These are phyloP conservation scores for Talaromyces trachyspermus DNA, from an alignment of 495 filamentous ascomycete species.

Conservation along the genomic window DNA sequence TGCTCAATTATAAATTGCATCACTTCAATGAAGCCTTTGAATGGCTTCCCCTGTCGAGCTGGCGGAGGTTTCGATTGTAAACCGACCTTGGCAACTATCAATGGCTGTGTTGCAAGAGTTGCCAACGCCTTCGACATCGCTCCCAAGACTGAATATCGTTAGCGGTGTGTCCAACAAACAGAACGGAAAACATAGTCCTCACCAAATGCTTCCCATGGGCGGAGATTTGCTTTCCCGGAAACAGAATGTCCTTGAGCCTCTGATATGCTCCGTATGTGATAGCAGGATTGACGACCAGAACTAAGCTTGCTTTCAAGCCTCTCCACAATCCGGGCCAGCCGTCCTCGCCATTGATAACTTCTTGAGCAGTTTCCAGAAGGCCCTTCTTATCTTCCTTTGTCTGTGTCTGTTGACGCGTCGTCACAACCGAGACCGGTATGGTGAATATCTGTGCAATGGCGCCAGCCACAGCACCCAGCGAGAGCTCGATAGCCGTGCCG, in stretches of 20 bases:
- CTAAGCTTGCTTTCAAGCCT: constrained; percentile 91
- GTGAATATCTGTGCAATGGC: constrained; percentile 94
- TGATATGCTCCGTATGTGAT: constrained; percentile 99
- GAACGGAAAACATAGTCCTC: constrained; percentile 28
- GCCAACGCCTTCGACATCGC: constrained; percentile 89
- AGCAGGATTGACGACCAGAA: constrained; percentile 91
- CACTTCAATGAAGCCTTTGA: constrained; percentile 91
- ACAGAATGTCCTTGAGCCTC: constrained; percentile 71
- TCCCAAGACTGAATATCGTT: constrained; percentile 60
- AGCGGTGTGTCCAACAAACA: constrained; percentile 11
- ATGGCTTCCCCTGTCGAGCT: constrained; percentile 77
- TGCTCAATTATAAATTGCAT: constrained; percentile 88
- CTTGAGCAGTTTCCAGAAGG: constrained; percentile 76
- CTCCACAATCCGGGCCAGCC: constrained; percentile 87
- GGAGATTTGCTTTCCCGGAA: constrained; percentile 71
- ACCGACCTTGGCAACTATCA: constrained; percentile 98
- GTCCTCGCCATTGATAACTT: constrained; percentile 87
- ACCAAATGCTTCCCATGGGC: constrained; percentile 87
- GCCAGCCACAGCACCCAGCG: constrained; percentile 80
- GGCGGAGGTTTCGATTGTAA: constrained; percentile 89
- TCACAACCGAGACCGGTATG: constrained; percentile 91
- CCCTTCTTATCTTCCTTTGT: constrained; percentile 77
- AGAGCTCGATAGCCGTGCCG: constrained; percentile 77
- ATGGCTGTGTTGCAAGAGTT: constrained; percentile 86
- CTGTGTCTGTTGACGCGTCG: constrained; percentile 93